These are phyloP conservation scores for Phytophthora kernoviae DNA, from an alignment of 352 stramenopile genomes.

Conservation along the genomic window DNA sequence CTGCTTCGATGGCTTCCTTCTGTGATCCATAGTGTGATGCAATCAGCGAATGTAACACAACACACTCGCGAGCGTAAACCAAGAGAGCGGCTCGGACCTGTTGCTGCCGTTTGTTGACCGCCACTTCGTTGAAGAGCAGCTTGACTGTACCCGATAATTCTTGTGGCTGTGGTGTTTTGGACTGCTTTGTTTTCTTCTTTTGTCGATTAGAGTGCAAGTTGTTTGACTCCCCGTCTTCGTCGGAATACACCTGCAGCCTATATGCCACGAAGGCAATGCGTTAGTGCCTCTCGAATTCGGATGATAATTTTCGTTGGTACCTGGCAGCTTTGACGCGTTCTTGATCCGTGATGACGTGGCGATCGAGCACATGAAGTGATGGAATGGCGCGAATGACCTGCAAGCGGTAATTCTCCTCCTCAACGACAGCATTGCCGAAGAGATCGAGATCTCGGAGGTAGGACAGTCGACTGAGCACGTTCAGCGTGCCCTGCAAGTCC, in stretches of 20 bases:
- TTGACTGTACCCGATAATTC: constrained; percentile 69
- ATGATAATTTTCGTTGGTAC: constrained; percentile 12
- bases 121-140: constrained; percentile 73
- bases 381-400: constrained; percentile 80
- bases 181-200: constrained; percentile 31
- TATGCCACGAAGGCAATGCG: neutral
- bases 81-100: constrained; percentile 24
- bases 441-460: constrained; percentile 82
- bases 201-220: constrained; percentile 2
- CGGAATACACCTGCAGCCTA: constrained; percentile 24
- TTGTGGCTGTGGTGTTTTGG: constrained; percentile 35
- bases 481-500: constrained; percentile 63
- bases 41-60: neutral
- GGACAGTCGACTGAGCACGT: constrained; percentile 54
- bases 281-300: neutral
- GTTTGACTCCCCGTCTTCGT: constrained; percentile 17
- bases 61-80: neutral
- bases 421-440: constrained; percentile 78
- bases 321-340: constrained; percentile 52
- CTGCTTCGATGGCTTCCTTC: constrained; percentile 31
- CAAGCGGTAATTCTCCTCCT: constrained; percentile 88
- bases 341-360: constrained; percentile 77
- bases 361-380: constrained; percentile 78
- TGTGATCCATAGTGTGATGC: constrained; percentile 10
- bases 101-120: constrained; percentile 48